Base-by-base conservation (phyloP, 1,284 basidiomycete species). In the Microstroma glucosiphilum region DNA sequence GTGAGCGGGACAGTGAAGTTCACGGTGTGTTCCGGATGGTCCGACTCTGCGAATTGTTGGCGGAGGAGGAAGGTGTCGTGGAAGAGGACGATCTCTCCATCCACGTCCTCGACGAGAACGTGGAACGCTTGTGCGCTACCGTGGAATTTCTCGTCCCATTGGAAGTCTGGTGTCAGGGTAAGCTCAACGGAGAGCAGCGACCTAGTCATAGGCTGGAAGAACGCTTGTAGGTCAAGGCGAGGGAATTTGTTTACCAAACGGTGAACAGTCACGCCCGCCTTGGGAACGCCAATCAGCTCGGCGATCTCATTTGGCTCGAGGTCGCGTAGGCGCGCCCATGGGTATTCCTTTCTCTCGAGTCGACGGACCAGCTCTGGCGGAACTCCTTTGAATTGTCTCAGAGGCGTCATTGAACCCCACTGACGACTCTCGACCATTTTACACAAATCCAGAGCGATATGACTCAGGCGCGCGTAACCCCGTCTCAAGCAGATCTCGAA, bases 401-500 rank as follows among this genome's bases (percentile, higher is more conserved):
- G 83, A 15, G 94, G 94, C 0, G 92, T 93, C 93, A 98, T 98
- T 0, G 92, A 92, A 55, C 88, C 88, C 94, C 96, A 98, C 85
- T 90, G 68, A 46, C 92, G 4, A 89, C 68, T 71, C 74, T 82
- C 81, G 53, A 80, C 90, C 93, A 97, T 97, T 83, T 98, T 97
- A 83, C 94, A 98, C 64, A 98, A 83, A 69, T 94, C 90, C 46
- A 98, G 84, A 6, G 91, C 91, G 26, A 90, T 88, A 67, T 91
- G 89, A 0, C 92, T 91, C 0, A 94, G 90, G 6, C 90, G 84
- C 0, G 96, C 92, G 91, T 94, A 99, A n/a, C 94, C 94, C 62
- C 93, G 87, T 82, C 96, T 96, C 66, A 97, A 82, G 79, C 94
- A 98, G 60, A 98, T 98, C 82, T 99, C 94, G 71, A 96, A 98